Conservation (phyloP, 306 rosid species). For the Comarum palustre region DNA sequence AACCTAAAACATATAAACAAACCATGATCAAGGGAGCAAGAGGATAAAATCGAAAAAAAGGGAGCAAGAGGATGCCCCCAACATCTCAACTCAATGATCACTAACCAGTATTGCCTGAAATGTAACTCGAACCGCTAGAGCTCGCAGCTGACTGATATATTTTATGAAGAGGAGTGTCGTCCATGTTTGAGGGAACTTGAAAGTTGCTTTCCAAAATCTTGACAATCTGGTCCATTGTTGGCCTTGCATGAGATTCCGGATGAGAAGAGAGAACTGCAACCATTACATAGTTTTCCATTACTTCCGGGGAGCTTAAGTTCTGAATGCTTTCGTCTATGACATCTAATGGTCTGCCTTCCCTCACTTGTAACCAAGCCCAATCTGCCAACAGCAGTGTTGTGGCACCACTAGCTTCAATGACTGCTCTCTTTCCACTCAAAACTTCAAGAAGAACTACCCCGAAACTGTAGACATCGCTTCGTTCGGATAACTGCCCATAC, state of each 20-base stretch:
- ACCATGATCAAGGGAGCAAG: not conserved
- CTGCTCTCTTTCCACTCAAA: conserved; percentile 30
- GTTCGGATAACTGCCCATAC: conserved; percentile 26
- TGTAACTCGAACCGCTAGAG: conserved; percentile 1
- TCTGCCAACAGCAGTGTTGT: conserved; percentile 22
- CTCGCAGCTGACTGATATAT: not conserved
- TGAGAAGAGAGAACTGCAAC: conserved; percentile 31
- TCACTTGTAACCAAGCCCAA: conserved; percentile 32
- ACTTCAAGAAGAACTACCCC: conserved; percentile 34
- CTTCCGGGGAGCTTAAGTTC: conserved; percentile 11
- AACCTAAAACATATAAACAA: not conserved
- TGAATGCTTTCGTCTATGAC: conserved; percentile 20
- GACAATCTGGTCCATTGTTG: conserved; percentile 35
- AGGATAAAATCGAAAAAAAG: no score
- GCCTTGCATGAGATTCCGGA: conserved; percentile 28
- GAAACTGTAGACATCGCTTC: conserved; percentile 31
- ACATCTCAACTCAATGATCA: not conserved
- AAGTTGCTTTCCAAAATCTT: conserved; percentile 24
- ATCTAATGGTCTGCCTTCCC: conserved; percentile 24
- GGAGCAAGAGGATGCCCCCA: no score
- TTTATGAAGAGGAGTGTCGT: not conserved
- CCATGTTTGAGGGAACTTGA: conserved; percentile 10
- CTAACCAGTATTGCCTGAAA: not conserved
- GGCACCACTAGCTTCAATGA: not conserved
- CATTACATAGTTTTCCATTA: conserved; percentile 25